A percentile compares a stretch with the other conserved stretches of the same genome.
phyloP scores from a whole-genome alignment of 78 protist genomes.

The Polysphondylium violaceum region DNA sequence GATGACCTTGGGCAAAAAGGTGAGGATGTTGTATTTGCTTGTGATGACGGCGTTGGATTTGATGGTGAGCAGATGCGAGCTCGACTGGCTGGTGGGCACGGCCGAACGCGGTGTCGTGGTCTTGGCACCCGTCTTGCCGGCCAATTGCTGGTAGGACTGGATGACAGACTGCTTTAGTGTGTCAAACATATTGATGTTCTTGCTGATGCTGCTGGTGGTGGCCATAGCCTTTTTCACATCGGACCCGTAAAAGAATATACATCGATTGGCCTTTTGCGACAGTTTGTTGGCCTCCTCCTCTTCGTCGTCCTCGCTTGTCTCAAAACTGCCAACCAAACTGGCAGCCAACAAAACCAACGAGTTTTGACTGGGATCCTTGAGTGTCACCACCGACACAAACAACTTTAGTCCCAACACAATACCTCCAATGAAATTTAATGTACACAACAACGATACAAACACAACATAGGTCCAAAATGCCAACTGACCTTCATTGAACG shows the following conservation, averaged over 20 bases:
- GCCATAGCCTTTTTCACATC: slow-evolving; percentile 53
- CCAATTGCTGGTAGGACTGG: not conserved
- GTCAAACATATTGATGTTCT: not conserved
- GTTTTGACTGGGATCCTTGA: slow-evolving; percentile 15
- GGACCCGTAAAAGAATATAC: slow-evolving; percentile 47
- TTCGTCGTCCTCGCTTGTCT: slow-evolving; percentile 17
- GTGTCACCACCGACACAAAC: slow-evolving; percentile 48
- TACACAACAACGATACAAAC: slow-evolving; percentile 46
- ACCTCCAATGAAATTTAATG: slow-evolving; percentile 59
- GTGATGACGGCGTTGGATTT: slow-evolving; percentile 67
- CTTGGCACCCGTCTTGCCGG: too few relatives aligned
- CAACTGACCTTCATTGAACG: slow-evolving; percentile 41
- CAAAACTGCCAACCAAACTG: slow-evolving; percentile 52
- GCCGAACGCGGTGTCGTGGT: not conserved
- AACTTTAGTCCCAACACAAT: slow-evolving; percentile 30
- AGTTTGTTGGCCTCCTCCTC: not conserved
- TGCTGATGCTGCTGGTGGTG: not conserved
- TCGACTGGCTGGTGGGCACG: slow-evolving; percentile 2
- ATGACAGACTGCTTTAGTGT: not conserved
- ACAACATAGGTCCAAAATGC: slow-evolving; percentile 65
- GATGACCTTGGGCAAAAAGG: slow-evolving; percentile 79
- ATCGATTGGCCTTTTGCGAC: not conserved
- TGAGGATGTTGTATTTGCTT: slow-evolving; percentile 74
- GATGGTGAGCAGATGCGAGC: not conserved
- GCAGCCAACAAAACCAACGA: slow-evolving; percentile 64